Base-by-base conservation (phyloP, 140 eudicot species). In the Oenanthe javanica region DNA sequence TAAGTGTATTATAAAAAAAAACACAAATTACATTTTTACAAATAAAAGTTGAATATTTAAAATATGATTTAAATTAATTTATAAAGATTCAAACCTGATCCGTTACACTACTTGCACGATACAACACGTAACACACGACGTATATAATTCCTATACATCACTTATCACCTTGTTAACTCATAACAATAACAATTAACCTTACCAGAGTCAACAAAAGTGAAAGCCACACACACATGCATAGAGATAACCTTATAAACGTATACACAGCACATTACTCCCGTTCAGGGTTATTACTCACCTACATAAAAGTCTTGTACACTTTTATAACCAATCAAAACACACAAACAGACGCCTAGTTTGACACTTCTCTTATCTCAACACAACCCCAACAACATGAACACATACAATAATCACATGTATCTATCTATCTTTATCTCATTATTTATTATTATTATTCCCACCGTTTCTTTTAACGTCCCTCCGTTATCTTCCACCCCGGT, bases 321-420 rank as follows among this genome's bases (percentile, higher is more conserved):
- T 52, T 0, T 21, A 59, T 3, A 59, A 59, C 69, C 69, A 59
- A 59, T 59, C 69, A 59, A 40, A 31, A 59, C 69, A 1, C 69
- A 21, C 69, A n/a, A 11, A 21, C 9, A 71, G 76, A 11, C 76
- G 76, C 76, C 76, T 71, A 71, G 48, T 71, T 71, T 71, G 76
- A 71, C 76, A 71, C 76, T 71, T 71, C 76, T 40, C 76, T 66
- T 66, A 66, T 66, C 72, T 64, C 72, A 64, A 59, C 12, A 59
- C 69, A 59, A 59, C 61, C 18, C 18, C 36, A 10, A 10, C 18
- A 66, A 66, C 3, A 54, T 18, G 15, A 18, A 57, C 54, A n/a
- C 52, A 48, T 48, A 10, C 52, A 19, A 19, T 19, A 1, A 57
- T 59, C 8, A n/a, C 36, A 21, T 59, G 64, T 57, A 57, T 57